Base-by-base conservation (phyloP, 371 early-diverging fungal genomes). In the Syncephalastrum contaminatum region DNA sequence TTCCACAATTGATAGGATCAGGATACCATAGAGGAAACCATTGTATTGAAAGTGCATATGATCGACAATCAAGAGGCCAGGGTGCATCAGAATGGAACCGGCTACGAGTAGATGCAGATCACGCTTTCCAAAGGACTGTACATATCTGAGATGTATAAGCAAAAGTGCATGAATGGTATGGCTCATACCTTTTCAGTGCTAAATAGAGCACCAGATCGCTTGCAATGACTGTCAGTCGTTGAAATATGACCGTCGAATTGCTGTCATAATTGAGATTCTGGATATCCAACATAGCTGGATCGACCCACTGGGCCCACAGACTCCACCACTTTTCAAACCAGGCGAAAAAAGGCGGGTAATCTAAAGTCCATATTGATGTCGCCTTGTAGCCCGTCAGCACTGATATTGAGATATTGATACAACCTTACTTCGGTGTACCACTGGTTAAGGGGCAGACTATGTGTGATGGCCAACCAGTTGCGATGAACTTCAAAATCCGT, bases 401-500 rank as follows among this genome's bases (percentile, higher is more conserved):
- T 25, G 12, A 6, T 41, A 42, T 19, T n/a, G 24, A 21, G 16
- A 36, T 20, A 19, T 3, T 8, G 6, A 25, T 42, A 41, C 19
- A 19, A 15, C 40, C 56, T 46, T 75, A 90, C 91, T 75, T 96
- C 96, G 62, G 73, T 78, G 64, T 98, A 98, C 98, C 98, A 98
- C 56, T 86, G 50, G 12, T 71, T 66, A 21, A 94, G 67, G 3
- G 97, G 94, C 19, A 94, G 73, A 48, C 84, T 83, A 59, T 87
- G 75, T 4, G 98, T 98, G 55, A 98, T 91, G 36, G 97, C 97
- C 21, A 98, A 82, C 98, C 98, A 98, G 73, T 98, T 96, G 53
- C 98, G 84, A 75, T 98, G 98, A 4, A 98, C 98, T 70, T 98
- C 98, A 82, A 98, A 98, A 78, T 98, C 98, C 14, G 98, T 98